Conservation (phyloP, 257 asterid genomes). For the Orobanche coerulescens region DNA sequence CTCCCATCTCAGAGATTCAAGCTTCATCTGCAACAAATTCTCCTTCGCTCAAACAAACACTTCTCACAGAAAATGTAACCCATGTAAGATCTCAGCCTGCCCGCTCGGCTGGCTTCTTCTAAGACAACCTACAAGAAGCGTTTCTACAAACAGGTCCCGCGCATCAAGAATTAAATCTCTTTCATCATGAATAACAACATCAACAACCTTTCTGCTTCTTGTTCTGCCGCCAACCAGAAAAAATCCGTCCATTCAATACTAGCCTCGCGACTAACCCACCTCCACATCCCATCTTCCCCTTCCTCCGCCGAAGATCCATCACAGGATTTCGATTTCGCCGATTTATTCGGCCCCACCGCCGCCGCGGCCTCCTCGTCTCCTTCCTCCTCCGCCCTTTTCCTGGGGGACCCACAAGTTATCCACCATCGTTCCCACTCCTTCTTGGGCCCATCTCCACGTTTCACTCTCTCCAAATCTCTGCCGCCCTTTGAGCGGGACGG, state of each 20-base stretch:
- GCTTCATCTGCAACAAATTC: slow-evolving; percentile 18
- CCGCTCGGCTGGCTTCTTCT: slow-evolving; percentile 30
- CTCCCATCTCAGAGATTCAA: slow-evolving; percentile 14
- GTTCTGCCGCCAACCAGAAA: slow-evolving; percentile 37
- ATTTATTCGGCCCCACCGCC: slow-evolving; percentile 55
- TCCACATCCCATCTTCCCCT: slow-evolving; percentile 56
- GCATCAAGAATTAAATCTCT: not conserved
- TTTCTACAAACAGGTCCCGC: not conserved
- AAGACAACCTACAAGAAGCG: not conserved
- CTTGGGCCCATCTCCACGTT: slow-evolving; percentile 85
- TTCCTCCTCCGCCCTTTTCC: slow-evolving; percentile 39
- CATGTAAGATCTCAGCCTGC: slow-evolving; percentile 28
- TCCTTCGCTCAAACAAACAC: not conserved
- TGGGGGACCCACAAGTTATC: slow-evolving; percentile 65
- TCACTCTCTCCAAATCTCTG: slow-evolving; percentile 59
- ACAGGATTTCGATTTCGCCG: slow-evolving; percentile 70
- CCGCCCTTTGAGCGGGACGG: slow-evolving; percentile 33
- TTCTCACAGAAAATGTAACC: slow-evolving; percentile 29
- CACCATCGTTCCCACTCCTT: slow-evolving; percentile 81
- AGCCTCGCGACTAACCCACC: slow-evolving; percentile 57
- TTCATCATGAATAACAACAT: slow-evolving; percentile 25
- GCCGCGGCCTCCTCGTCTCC: slow-evolving; percentile 43
- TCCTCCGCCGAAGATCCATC: slow-evolving; percentile 38
- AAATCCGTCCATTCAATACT: slow-evolving; percentile 50
- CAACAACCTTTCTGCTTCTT: slow-evolving; percentile 22